phyloP scores from a whole-genome alignment of 805 yeast species.

The Cyberlindnera meyerae region DNA sequence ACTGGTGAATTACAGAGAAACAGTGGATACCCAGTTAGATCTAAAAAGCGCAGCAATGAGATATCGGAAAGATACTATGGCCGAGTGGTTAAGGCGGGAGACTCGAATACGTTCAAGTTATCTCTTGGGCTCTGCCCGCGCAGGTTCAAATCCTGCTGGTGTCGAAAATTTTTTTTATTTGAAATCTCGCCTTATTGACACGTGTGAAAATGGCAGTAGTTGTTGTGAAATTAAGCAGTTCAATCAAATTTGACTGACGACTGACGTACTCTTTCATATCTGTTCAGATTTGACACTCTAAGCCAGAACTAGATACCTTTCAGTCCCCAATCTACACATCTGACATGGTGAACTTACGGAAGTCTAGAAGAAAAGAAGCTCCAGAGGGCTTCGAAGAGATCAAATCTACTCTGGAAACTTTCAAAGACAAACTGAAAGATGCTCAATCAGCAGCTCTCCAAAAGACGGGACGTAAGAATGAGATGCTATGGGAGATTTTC shows the following conservation, averaged over 20 bases:
- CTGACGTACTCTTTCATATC: too few species aligned
- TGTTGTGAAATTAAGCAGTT: too few species aligned
- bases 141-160: conserved; percentile 46
- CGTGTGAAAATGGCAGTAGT: conserved; percentile 3
- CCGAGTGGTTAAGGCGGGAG: conserved; percentile 47
- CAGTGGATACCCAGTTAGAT: too few species aligned
- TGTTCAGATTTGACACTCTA: too few species aligned
- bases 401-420: conserved; percentile 59
- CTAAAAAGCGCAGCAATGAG: too few species aligned
- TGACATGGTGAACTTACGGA: conserved; percentile 47
- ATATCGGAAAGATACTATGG: conserved; percentile 33
- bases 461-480: conserved; percentile 43
- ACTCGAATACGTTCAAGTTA: conserved; percentile 34
- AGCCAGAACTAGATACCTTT: too few species aligned
- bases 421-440: conserved; percentile 53
- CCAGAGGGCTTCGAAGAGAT: conserved; percentile 75
- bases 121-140: conserved; percentile 46
- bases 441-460: conserved; percentile 37
- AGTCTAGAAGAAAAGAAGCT: conserved; percentile 43
- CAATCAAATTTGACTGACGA: neutral
- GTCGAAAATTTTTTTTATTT: conserved; percentile 29
- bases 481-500: conserved; percentile 64
- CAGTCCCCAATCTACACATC: too few species aligned
- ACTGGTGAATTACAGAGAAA: too few species aligned
- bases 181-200: conserved; percentile 7